Base-by-base conservation (phyloP, 768 basidiomycete genomes). In the Mycena metata region DNA sequence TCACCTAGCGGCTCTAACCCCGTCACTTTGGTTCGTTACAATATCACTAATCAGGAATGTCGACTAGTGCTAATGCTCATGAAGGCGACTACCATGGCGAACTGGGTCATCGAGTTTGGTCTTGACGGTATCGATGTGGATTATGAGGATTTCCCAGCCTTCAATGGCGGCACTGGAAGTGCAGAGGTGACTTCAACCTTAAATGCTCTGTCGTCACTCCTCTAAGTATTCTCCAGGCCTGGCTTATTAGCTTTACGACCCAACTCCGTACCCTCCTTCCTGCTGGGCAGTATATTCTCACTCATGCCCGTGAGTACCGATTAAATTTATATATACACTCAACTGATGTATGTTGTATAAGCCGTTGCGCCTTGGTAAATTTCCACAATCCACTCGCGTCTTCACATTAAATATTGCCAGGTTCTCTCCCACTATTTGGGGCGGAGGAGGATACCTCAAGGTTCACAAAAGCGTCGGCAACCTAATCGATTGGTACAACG, bases 41-140 rank as follows among this genome's bases (percentile, higher is more conserved):
- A 30, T 30, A 3, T 30, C 6, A 30, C 6, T 30, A 30, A 3
- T 30, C 30, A 30, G 30, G 30, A 30, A 30, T 30, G 3, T 30
- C 30, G 30, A 30, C 30, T 30, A 30, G 6, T 6, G 6, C 30
- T 6, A 30, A 30, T 30, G n/a, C n/a, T n/a, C n/a, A n/a, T 30
- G 30, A 30, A 30, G 30, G 92, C 91, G 1, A 87, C 89, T 67
- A 86, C 84, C 2, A 83, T 93, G 76, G 90, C 90, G 0, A 84
- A 85, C n/a, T 94, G 84, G 81, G 91, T 92, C 11, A 86, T 85
- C 64, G 70, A 87, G 72, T 90, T 84, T 64, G 76, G 80, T 54
- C 79, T 93, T 19, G 91, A 92, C 71, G 91, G 91, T 54, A 87
- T 91, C 43, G 91, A 92, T 74, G 88, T 93, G 41, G 91, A 93